Conservation (phyloP, 345 rosid genomes). For the Isatis tinctoria region DNA sequence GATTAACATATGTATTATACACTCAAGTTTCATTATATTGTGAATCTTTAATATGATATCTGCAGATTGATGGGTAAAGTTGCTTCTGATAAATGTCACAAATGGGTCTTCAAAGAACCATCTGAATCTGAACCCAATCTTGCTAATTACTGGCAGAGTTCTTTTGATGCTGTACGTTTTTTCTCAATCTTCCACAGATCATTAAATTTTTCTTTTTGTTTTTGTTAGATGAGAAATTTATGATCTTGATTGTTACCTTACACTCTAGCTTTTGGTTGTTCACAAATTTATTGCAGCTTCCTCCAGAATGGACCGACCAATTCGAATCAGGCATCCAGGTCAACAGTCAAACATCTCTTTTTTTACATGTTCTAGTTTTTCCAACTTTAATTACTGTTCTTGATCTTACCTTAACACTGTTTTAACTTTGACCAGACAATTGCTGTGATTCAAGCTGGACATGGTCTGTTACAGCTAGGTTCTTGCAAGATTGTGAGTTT, state of each 20-base stretch:
- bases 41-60: constrained; percentile 11
- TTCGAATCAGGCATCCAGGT: constrained; percentile 99
- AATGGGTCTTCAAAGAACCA: constrained; percentile 99
- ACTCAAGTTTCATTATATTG: not conserved
- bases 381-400: constrained; percentile 10
- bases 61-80: constrained; percentile 98
- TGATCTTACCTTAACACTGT: constrained; percentile 14
- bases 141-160: constrained; percentile 98
- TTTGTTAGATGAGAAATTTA: constrained; percentile 29
- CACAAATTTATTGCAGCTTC: constrained; percentile 64
- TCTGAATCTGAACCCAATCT: constrained; percentile 91
- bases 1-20: not conserved
- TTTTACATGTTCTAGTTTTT: not conserved
- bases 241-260: constrained; percentile 32
- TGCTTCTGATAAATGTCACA: constrained; percentile 99
- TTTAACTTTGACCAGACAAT: constrained; percentile 58
- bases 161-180: constrained; percentile 90
- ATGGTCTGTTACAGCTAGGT: constrained; percentile 90
- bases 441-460: constrained; percentile 99
- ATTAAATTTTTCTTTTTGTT: not conserved
- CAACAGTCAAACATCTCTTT: constrained; percentile 9
- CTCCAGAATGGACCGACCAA: constrained; percentile 98
- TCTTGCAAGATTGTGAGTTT: constrained; percentile 92
- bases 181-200: not conserved
- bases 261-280: constrained; percentile 20